phyloP scores from a whole-genome alignment of 2,329 filamentous ascomycete genomes.

The Calonectria naviculata region DNA sequence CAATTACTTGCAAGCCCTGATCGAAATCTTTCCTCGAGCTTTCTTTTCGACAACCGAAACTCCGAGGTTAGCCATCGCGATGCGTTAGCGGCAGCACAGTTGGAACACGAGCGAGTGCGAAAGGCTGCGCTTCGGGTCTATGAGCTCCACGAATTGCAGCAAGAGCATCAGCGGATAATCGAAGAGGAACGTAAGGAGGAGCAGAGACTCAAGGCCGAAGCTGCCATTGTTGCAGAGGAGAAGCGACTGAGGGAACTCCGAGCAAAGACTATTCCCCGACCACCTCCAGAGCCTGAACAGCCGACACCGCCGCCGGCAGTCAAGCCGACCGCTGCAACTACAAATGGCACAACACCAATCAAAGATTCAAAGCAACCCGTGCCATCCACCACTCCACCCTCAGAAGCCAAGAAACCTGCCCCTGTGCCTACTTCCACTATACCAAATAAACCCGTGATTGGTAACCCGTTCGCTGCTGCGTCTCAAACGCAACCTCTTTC shows the following conservation, averaged over 20 bases:
- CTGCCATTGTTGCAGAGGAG: constrained; percentile 58
- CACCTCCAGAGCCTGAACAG: constrained; percentile 51
- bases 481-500: constrained; percentile 23
- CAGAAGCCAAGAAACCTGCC: constrained; percentile 32
- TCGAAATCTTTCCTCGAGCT: constrained; percentile 63
- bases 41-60: constrained; percentile 72
- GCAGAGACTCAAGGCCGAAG: constrained; percentile 57
- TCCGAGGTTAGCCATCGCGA: constrained; percentile 72
- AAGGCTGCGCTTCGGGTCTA: constrained; percentile 60
- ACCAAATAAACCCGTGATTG: constrained; percentile 33
- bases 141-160: constrained; percentile 58
- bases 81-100: constrained; percentile 73
- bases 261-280: constrained; percentile 56
- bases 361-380: constrained; percentile 33
- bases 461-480: constrained; percentile 33
- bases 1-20: constrained; percentile 55
- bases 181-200: constrained; percentile 59
- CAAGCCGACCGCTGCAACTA: constrained; percentile 30
- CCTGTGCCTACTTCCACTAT: constrained; percentile 30
- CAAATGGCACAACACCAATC: constrained; percentile 35
- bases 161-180: constrained; percentile 56
- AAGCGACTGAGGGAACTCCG: constrained; percentile 59
- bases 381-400: constrained; percentile 30
- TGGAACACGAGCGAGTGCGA: constrained; percentile 74
- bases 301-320: constrained; percentile 33